Evolutionary conservation across 805 yeast species (phyloP).

Genomic region (Nakazawaea ambrosiae): DNA sequence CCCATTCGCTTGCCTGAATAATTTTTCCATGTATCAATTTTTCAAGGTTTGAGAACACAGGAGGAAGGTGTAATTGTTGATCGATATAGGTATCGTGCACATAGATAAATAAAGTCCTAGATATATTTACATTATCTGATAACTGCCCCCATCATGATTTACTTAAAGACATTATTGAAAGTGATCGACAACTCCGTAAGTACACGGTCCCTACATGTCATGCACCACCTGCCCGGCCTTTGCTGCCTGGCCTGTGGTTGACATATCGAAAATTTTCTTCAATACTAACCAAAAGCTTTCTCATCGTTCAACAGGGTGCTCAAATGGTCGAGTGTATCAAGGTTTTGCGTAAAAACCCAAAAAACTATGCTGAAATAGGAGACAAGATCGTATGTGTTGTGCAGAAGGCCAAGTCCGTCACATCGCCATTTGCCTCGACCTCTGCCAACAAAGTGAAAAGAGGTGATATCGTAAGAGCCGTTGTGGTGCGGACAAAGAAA

Average conservation of each 20-base stretch:
- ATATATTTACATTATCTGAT: no score
- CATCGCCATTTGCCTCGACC: conserved; percentile 66
- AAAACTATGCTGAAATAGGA: conserved; percentile 77
- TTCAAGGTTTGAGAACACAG: no score
- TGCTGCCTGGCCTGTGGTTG: no score
- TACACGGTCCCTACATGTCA: background rate
- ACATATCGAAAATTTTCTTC: background rate
- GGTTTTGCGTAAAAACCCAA: conserved; percentile 84
- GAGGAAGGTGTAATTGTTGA: no score
- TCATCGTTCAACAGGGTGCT: conserved; percentile 80
- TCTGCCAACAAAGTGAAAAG: conserved; percentile 79
- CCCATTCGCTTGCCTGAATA: no score
- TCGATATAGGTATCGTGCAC: no score
- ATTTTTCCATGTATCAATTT: no score
- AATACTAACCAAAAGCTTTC: background rate
- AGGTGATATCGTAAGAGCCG: conserved; percentile 94
- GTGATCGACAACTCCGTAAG: conserved; percentile 82
- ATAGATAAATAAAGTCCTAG: no score
- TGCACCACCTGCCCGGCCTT: no score
- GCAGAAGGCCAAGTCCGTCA: conserved; percentile 78
- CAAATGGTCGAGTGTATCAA: conserved; percentile 93
- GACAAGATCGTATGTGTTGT: conserved; percentile 93
- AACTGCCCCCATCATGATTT: conserved; percentile 78
- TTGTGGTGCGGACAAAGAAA: conserved; percentile 81
- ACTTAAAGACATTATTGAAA: conserved; percentile 78